Conservation (phyloP, 225 moss, liverwort and hornwort species). For the Straminergon stramineum region DNA sequence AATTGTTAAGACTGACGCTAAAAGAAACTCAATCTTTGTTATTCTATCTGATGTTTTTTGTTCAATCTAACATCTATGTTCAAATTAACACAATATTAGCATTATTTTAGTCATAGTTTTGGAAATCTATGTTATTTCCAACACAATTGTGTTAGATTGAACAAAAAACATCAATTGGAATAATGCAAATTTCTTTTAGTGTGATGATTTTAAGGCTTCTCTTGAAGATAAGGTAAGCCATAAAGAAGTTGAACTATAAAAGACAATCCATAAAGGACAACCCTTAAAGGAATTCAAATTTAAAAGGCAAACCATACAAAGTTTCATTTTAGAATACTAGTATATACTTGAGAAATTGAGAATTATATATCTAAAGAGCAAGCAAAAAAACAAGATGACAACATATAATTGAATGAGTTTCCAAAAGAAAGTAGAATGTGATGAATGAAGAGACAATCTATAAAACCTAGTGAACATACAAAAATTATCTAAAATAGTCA, state of each 20-base stretch:
- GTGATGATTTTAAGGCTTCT: not conserved
- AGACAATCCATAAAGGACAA: not conserved
- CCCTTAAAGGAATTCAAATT: not conserved
- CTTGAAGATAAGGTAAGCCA: not conserved
- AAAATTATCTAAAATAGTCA: not conserved
- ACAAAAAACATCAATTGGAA: too few species aligned
- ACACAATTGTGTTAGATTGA: too few species aligned
- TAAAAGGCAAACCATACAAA: not conserved
- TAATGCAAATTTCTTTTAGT: too few species aligned
- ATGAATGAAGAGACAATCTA: too few species aligned
- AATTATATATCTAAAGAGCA: not conserved
- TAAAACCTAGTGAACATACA: not conserved
- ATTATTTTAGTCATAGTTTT: too few species aligned
- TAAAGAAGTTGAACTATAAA: not conserved
- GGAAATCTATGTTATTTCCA: too few species aligned
- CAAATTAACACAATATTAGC: too few species aligned
- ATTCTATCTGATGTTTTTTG: too few species aligned
- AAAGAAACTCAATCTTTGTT: too few species aligned
- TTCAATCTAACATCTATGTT: too few species aligned
- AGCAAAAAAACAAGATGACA: not conserved
- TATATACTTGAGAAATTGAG: not conserved
- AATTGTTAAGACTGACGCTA: not conserved
- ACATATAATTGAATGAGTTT: not conserved
- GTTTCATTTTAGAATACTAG: not conserved
- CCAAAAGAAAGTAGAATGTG: not conserved